These are phyloP conservation scores for Solanum hybrid DNA, from an alignment of 305 asterid species.

Conservation along the genomic window DNA sequence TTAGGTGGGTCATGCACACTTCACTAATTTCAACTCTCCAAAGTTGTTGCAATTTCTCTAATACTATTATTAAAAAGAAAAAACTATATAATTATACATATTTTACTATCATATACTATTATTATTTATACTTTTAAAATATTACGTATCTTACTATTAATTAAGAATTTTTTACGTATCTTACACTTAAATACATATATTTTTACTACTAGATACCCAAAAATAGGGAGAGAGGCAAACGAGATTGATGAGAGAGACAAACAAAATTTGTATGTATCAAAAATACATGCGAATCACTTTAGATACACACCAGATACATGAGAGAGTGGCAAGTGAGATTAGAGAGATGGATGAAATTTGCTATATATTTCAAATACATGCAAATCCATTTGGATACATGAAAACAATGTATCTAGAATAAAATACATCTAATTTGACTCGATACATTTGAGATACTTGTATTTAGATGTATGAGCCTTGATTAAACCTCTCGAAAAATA, in stretches of 20 bases:
- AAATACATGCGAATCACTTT: no score
- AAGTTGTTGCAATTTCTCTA: background rate
- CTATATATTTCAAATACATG: no score
- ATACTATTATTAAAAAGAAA: no score
- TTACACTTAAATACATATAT: no score
- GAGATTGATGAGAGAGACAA: no score
- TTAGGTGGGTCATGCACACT: background rate
- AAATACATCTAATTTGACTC: background rate
- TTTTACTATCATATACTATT: background rate
- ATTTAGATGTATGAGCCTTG: no score
- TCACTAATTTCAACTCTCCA: background rate
- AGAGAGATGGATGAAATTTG: background rate
- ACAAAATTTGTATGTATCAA: no score
- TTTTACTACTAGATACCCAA: background rate
- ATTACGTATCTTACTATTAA: no score
- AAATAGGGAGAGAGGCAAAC: background rate
- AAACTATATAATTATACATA: no score
- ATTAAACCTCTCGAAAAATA: background rate
- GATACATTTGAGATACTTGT: background rate
- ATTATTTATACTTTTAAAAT: no score
- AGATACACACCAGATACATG: background rate
- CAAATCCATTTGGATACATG: no score
- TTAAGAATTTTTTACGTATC: accelerated
- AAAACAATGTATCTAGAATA: background rate
- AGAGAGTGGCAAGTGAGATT: no score